phyloP scores from a whole-genome alignment of 768 basidiomycete genomes.

The Cystofilobasidium bisporidii region DNA sequence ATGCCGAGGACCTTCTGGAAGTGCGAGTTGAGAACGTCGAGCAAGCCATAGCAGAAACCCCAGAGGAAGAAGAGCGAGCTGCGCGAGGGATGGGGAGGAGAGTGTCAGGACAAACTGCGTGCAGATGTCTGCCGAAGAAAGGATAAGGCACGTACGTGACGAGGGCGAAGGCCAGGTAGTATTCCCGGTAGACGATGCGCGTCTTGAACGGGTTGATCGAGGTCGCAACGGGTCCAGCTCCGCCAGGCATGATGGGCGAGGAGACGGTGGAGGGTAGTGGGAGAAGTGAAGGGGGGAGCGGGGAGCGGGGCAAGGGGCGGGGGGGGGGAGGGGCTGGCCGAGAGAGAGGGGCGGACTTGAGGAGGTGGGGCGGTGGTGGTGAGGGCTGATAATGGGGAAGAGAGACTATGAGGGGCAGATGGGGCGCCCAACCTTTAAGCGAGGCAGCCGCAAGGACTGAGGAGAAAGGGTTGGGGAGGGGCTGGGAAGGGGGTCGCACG shows the following conservation, averaged over 20 bases:
- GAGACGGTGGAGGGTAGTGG: not conserved
- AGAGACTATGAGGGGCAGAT: not conserved
- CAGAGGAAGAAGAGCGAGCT: slow-evolving; percentile 29
- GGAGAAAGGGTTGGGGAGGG: too few relatives aligned
- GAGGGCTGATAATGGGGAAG: not conserved
- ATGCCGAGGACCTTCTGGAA: slow-evolving; percentile 63
- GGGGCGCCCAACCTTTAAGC: not conserved
- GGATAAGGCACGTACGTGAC: slow-evolving; percentile 62
- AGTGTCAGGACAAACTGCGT: too few relatives aligned
- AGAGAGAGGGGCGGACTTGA: not conserved
- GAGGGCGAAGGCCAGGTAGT: slow-evolving; percentile 52
- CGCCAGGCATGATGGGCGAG: slow-evolving; percentile 22
- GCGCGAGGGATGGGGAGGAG: too few relatives aligned
- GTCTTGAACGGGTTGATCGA: slow-evolving; percentile 11
- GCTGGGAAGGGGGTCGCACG: too few relatives aligned
- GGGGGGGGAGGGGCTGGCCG: not conserved
- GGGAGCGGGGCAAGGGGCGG: not conserved
- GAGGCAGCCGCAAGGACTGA: too few relatives aligned
- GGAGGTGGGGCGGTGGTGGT: not conserved
- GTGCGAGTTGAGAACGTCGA: slow-evolving; percentile 46
- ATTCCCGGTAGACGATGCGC: slow-evolving; percentile 9
- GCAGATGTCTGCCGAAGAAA: too few relatives aligned
- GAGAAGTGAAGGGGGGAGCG: not conserved
- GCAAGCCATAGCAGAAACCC: slow-evolving; percentile 36
- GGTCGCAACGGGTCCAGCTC: slow-evolving; percentile 18